Evolutionary conservation across 2,329 filamentous ascomycete species (phyloP), one percentile per base, ranked within the genome.

Genomic region (Botrytis elliptica): DNA sequence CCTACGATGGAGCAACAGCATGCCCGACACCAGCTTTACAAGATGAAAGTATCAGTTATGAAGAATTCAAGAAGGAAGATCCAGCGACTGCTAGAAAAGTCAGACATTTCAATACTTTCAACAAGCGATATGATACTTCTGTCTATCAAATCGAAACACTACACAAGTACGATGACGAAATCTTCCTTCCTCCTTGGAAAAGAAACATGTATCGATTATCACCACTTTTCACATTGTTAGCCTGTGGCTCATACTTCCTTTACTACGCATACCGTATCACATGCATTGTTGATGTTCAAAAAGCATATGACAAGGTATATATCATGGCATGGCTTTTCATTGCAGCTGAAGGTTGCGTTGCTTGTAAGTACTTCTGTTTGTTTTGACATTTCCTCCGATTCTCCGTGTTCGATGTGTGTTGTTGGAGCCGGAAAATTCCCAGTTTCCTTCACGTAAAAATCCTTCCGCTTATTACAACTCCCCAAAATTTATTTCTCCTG

Each of bases 251-350:
- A 9, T 78, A 78, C 52, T 77, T 79, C 82, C 82, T 80, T 73
- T 89, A 89, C 75, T 85, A 89, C 12, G 83, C 77, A 36, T 80
- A 86, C 71, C 86, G 88, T 55, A 84, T 89, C 44, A 81, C 82
- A 69, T 89, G 87, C 77, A 85, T 88, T 71, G 79, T 87, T n/a
- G 80, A 81, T 63, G 87, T 88, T 0, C 87, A 89, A 76, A 81
- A 83, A 1, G 80, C 80, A 1, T 80, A 81, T 6, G 67, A 79
- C 5, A 78, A 81, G 36, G 82, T 81, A 3, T 89, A 85, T 75
- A 82, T 83, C 7, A 84, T 85, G 63, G 88, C 88, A 3, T 89
- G 88, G 88, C 78, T 88, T 10, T 89, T 89, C 76, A 86, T 89
- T 71, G 85, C 82, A 38, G 84, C 89, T 73, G 88, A 89, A 77